phyloP scores from a whole-genome alignment of 2,329 filamentous ascomycete species.

The Cladobotryum protrusum region DNA sequence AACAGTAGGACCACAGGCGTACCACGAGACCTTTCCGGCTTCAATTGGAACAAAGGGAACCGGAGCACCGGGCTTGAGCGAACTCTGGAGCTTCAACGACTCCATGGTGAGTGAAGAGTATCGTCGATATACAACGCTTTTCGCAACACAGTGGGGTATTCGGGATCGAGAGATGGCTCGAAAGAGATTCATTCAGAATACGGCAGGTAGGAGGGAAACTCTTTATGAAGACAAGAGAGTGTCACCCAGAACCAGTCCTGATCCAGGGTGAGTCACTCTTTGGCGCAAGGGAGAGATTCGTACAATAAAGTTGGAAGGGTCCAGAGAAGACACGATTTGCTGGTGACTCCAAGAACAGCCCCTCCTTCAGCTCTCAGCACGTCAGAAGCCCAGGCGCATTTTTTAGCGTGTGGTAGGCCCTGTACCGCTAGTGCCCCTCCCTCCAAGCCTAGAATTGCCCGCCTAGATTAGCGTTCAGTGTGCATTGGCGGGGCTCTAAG shows the following conservation, averaged over 20 bases:
- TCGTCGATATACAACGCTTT: constrained; percentile 24
- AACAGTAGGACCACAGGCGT: constrained; percentile 81
- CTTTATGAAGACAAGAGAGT: neutral
- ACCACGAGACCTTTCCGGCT: constrained; percentile 70
- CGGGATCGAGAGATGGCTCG: constrained; percentile 25
- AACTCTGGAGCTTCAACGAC: constrained; percentile 72
- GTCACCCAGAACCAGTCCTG: neutral
- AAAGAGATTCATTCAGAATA: constrained; percentile 31
- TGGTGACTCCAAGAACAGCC: neutral
- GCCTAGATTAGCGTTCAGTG: neutral
- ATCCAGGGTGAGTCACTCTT: constrained; percentile 13
- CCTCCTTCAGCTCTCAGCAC: neutral
- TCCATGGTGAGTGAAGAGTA: constrained; percentile 40
- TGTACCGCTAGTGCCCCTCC: constrained; percentile 6
- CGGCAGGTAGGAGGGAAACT: neutral
- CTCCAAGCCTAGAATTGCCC: constrained; percentile 1
- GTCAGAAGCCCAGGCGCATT: neutral
- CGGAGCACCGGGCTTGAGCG: constrained; percentile 64
- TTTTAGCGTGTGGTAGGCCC: constrained; percentile 6
- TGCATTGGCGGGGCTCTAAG: neutral
- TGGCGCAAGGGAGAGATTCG: neutral
- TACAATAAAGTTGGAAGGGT: neutral
- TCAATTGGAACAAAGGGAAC: constrained; percentile 70
- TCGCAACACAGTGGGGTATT: constrained; percentile 21
- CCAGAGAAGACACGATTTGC: neutral